Conservation (phyloP, 768 basidiomycete genomes). For the Favolaschia claudopus region DNA sequence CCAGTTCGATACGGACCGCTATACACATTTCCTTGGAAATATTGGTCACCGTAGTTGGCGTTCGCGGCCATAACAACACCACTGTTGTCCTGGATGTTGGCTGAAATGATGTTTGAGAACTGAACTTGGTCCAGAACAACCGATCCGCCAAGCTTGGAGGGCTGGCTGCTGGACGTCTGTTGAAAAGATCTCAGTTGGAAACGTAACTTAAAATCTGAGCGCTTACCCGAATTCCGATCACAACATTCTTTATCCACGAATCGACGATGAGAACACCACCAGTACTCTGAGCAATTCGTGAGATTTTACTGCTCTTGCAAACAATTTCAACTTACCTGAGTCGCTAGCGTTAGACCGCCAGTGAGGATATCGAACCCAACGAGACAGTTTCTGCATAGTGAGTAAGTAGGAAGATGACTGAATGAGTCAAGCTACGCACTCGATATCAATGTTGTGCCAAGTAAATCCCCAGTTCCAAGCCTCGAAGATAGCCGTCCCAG, state of each 20-base stretch:
- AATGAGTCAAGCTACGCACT: not conserved
- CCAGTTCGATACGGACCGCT: too few relatives aligned
- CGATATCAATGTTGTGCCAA: slow-evolving; percentile 11
- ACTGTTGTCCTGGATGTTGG: not conserved
- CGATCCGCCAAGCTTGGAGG: not conserved
- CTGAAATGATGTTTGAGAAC: not conserved
- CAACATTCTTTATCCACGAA: not conserved
- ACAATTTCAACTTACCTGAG: not conserved
- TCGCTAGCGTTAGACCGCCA: not conserved
- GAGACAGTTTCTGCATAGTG: not conserved
- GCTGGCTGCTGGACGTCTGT: slow-evolving; percentile 2
- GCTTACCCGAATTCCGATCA: slow-evolving; percentile 5
- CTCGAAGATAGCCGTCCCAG: not conserved
- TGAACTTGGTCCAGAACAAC: slow-evolving; percentile 1
- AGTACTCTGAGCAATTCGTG: not conserved
- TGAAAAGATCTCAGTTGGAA: not conserved
- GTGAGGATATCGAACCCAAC: slow-evolving; percentile 11
- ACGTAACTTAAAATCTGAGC: not conserved
- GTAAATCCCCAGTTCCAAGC: slow-evolving; percentile 12
- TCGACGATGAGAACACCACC: slow-evolving; percentile 4
- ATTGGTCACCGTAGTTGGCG: not conserved
- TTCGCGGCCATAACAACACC: not conserved
- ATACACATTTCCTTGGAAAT: not conserved
- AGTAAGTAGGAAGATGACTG: not conserved
- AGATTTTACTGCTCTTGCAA: not conserved